Conservation (phyloP, 2,329 filamentous ascomycete genomes). For the Trichoderma atrobrunneum region DNA sequence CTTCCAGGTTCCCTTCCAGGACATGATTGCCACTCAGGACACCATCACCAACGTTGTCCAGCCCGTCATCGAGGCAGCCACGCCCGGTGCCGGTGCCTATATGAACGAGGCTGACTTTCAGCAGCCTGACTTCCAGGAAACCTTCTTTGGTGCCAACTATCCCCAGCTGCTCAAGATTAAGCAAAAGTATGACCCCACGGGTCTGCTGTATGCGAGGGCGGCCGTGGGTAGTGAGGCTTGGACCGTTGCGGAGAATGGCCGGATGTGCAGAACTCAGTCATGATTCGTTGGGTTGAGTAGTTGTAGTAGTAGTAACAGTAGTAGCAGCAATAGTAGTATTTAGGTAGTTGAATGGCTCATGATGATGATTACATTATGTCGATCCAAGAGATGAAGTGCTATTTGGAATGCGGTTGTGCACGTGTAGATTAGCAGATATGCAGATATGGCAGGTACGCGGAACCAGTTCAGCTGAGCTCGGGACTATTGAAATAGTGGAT, state of each 20-base stretch:
- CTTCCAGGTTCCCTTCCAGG: conserved; percentile 28
- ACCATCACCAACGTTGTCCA: conserved; percentile 31
- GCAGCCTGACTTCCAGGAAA: conserved; percentile 44
- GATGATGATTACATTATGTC: not conserved
- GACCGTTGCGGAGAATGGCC: conserved; percentile 34
- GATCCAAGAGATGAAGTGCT: not conserved
- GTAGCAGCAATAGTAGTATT: not conserved
- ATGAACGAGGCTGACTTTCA: conserved; percentile 52
- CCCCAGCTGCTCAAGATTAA: conserved; percentile 43
- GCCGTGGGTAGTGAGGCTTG: conserved; percentile 52
- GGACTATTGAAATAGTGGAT: not conserved
- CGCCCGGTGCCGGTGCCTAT: conserved; percentile 45
- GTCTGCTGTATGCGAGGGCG: conserved; percentile 47
- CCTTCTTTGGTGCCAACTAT: conserved; percentile 50
- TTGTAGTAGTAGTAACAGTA: not conserved
- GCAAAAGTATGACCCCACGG: conserved; percentile 44
- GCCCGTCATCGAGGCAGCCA: conserved; percentile 27
- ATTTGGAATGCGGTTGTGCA: not conserved
- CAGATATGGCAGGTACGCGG: not conserved
- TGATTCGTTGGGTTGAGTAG: not conserved
- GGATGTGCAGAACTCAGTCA: conserved; percentile 22
- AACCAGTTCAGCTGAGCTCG: not conserved
- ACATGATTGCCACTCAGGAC: conserved; percentile 30
- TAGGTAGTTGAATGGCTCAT: not conserved
- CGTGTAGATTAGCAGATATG: not conserved